Evolutionary conservation across 768 basidiomycete genomes (phyloP).

Genomic region (Holtermannia corniformis): DNA sequence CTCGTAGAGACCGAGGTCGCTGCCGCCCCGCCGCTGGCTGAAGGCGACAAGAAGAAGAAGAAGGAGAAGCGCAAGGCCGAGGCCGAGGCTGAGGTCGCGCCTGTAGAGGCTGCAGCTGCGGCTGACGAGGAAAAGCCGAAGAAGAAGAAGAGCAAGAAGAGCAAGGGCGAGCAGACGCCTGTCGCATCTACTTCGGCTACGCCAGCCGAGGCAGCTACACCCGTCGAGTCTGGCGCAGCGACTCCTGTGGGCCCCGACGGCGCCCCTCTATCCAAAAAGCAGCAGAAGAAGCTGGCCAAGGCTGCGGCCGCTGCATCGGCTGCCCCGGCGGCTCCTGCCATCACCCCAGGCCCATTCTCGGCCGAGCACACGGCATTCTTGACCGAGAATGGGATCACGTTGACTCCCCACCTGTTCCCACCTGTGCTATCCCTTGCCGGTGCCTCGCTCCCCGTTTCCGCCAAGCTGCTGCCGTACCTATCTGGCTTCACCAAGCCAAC

Average conservation of each 20-base stretch:
- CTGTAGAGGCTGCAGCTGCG: background rate
- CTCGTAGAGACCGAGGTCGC: constrained; percentile 7
- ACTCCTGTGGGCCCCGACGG: constrained; percentile 1
- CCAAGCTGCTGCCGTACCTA: constrained; percentile 56
- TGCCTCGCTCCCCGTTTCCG: constrained; percentile 58
- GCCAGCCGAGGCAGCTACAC: constrained; percentile 6
- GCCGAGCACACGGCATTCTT: constrained; percentile 58
- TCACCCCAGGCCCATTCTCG: constrained; percentile 31
- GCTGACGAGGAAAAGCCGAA: constrained; percentile 32
- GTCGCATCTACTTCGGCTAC: background rate
- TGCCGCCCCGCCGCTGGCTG: background rate
- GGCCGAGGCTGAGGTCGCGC: constrained; percentile 1
- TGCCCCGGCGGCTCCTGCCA: constrained; percentile 16
- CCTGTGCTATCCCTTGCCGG: constrained; percentile 61
- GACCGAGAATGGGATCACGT: constrained; percentile 60
- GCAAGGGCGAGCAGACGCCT: constrained; percentile 2
- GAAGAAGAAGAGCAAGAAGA: constrained; percentile 41
- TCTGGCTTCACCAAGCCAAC: constrained; percentile 73
- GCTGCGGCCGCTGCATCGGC: constrained; percentile 6
- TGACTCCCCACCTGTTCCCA: constrained; percentile 49
- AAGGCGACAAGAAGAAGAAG: constrained; percentile 8
- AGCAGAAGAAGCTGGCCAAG: constrained; percentile 20
- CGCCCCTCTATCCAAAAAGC: constrained; percentile 14
- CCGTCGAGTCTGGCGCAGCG: too few species aligned
- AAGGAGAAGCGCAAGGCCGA: constrained; percentile 39